These are phyloP conservation scores for Gynandropsis gynandra DNA, from an alignment of 345 rosid species.

Conservation along the genomic window DNA sequence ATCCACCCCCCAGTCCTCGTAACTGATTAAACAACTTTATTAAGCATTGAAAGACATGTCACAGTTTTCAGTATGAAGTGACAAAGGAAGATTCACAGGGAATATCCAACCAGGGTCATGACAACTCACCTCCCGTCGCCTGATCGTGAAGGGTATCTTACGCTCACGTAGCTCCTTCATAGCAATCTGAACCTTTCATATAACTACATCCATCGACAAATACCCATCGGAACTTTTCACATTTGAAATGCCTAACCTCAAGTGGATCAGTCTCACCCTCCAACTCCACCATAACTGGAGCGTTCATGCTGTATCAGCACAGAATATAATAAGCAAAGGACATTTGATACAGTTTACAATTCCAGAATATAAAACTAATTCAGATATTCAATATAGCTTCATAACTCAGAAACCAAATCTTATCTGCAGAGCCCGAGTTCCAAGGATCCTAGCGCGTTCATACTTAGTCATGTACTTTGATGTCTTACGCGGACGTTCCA, in stretches of 20 bases:
- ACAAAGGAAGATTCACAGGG: background rate
- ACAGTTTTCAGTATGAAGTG: too few species aligned
- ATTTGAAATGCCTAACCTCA: slow-evolving; percentile 39
- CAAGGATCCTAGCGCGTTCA: slow-evolving; percentile 80
- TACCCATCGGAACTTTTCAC: background rate
- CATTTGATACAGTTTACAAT: too few species aligned
- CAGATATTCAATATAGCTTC: slow-evolving; percentile 2
- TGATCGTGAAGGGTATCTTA: slow-evolving; percentile 82
- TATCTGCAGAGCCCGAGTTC: slow-evolving; percentile 77
- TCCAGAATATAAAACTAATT: too few species aligned
- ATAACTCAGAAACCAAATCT: slow-evolving; percentile 32
- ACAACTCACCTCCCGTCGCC: slow-evolving; percentile 77
- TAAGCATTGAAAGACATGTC: background rate
- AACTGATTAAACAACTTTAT: slow-evolving; percentile 30
- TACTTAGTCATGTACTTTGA: slow-evolving; percentile 78
- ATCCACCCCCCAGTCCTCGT: slow-evolving; percentile 83
- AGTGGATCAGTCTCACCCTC: slow-evolving; percentile 90
- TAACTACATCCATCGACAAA: background rate
- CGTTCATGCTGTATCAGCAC: slow-evolving; percentile 64
- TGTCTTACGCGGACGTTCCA: slow-evolving; percentile 50
- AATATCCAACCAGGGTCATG: background rate
- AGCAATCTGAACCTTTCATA: slow-evolving; percentile 41
- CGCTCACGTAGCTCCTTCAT: slow-evolving; percentile 86
- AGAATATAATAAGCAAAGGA: too few species aligned
- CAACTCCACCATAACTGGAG: slow-evolving; percentile 88